Conservation (phyloP, 2,329 filamentous ascomycete genomes). For the Aspergillus versicolor region DNA sequence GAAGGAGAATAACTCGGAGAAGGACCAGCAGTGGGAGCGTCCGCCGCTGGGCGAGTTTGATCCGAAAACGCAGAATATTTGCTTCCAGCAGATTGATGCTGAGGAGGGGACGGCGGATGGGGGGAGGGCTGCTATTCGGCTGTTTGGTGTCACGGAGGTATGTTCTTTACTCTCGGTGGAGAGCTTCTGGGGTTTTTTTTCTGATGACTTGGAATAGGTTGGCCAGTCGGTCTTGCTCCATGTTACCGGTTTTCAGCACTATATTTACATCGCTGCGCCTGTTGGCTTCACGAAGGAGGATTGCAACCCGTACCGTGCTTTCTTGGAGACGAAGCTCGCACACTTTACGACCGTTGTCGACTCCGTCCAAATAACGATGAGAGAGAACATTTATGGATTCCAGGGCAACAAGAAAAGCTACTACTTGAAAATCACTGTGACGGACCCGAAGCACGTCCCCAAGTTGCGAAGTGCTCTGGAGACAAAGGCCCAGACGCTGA, state of each 20-base stretch:
- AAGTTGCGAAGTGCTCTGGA: constrained; percentile 76
- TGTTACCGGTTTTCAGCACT: constrained; percentile 93
- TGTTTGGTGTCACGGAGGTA: constrained; percentile 89
- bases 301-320: constrained; percentile 74
- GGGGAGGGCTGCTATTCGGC: constrained; percentile 75
- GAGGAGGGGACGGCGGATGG: constrained; percentile 83
- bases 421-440: constrained; percentile 91
- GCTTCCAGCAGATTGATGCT: constrained; percentile 92
- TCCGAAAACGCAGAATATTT: constrained; percentile 66
- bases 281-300: constrained; percentile 76
- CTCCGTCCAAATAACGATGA: constrained; percentile 76
- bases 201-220: constrained; percentile 36
- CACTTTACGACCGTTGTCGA: constrained; percentile 72
- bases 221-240: constrained; percentile 94
- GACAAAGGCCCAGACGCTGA: constrained; percentile 61
- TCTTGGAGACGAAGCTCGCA: constrained; percentile 75
- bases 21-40: constrained; percentile 86
- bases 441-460: constrained; percentile 79
- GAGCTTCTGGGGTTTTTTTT: neutral
- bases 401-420: constrained; percentile 90
- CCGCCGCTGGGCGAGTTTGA: constrained; percentile 63
- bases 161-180: constrained; percentile 22
- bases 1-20: constrained; percentile 85
- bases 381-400: constrained; percentile 91
- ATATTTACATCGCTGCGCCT: constrained; percentile 89